Conservation (phyloP, 352 stramenopile genomes). For the Phytophthora capsici region DNA sequence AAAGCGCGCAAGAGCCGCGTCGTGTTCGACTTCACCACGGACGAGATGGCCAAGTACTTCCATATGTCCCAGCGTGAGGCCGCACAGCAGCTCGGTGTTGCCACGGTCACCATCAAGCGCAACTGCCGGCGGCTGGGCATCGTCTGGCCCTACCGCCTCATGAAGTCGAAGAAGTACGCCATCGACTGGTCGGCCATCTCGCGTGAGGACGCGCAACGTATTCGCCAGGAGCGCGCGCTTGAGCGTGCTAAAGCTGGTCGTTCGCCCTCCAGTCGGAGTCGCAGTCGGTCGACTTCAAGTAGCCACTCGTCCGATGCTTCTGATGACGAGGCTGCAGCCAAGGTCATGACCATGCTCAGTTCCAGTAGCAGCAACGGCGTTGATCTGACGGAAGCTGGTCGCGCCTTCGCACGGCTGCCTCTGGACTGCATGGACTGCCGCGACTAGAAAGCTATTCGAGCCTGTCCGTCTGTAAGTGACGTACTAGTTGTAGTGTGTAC, state of each 20-base stretch:
- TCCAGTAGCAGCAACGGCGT: conserved; percentile 8
- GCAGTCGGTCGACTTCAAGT: conserved; percentile 20
- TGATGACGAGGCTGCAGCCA: conserved; percentile 33
- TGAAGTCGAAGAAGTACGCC: conserved; percentile 58
- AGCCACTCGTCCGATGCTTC: conserved; percentile 7
- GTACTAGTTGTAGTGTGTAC: conserved; percentile 8
- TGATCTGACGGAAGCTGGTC: conserved; percentile 46
- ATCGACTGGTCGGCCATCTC: conserved; percentile 43
- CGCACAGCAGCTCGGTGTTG: conserved; percentile 58
- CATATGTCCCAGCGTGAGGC: conserved; percentile 65
- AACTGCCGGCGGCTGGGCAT: conserved; percentile 67
- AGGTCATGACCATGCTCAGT: conserved; percentile 34
- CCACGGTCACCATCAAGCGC: conserved; percentile 66
- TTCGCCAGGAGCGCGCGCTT: conserved; percentile 40
- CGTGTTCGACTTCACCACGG: conserved; percentile 61
- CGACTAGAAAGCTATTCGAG: conserved; percentile 11
- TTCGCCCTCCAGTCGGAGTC: conserved; percentile 21
- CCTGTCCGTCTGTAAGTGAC: conserved; percentile 13
- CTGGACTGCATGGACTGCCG: conserved; percentile 44
- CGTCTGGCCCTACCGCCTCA: conserved; percentile 62
- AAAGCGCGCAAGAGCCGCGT: conserved; percentile 55
- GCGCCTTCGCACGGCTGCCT: conserved; percentile 46
- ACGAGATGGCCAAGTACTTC: conserved; percentile 64
- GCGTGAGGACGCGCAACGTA: conserved; percentile 41
- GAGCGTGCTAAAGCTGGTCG: conserved; percentile 40